A percentile compares a stretch with the other conserved stretches of the same genome.
phyloP scores from a whole-genome alignment of 306 rosid species.

The Phaseolus lunatus region DNA sequence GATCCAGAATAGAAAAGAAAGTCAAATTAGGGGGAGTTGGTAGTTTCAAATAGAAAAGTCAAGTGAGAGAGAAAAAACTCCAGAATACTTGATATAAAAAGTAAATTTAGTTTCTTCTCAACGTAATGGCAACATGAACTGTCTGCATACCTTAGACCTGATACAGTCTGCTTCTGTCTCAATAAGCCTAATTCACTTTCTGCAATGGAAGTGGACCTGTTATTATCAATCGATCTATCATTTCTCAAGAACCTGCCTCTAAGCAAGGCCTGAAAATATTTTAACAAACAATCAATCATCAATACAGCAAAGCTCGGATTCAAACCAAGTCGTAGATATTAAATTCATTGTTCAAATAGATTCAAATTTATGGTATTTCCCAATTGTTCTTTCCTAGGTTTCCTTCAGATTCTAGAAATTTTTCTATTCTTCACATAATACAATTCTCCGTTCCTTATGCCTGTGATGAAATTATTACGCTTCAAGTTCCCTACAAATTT shows the following conservation, averaged over 20 bases:
- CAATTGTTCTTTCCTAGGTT: slow-evolving; percentile 10
- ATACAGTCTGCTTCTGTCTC: slow-evolving; percentile 87
- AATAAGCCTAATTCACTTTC: slow-evolving; percentile 92
- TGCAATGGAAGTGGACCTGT: slow-evolving; percentile 73
- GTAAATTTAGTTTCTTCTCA: slow-evolving; percentile 9
- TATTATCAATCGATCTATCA: slow-evolving; percentile 67
- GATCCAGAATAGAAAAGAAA: slow-evolving; percentile 35
- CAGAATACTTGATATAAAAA: slow-evolving; percentile 31
- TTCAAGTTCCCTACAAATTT: slow-evolving; percentile 3
- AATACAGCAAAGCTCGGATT: slow-evolving; percentile 42
- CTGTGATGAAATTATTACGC: slow-evolving; percentile 14
- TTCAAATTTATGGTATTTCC: background rate
- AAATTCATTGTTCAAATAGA: slow-evolving; percentile 11
- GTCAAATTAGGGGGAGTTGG: too few relatives aligned
- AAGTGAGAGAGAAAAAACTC: slow-evolving; percentile 14
- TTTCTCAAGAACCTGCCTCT: slow-evolving; percentile 95
- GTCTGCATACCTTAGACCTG: slow-evolving; percentile 94
- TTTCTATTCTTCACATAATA: slow-evolving; percentile 18
- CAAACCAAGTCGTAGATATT: slow-evolving; percentile 28
- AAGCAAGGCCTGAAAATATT: slow-evolving; percentile 80
- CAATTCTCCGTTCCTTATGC: slow-evolving; percentile 22
- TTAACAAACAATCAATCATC: slow-evolving; percentile 36
- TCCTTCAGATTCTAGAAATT: slow-evolving; percentile 13
- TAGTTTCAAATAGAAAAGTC: background rate
- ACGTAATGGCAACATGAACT: slow-evolving; percentile 29